These are phyloP conservation scores for Aspergillus sp. DNA, from an alignment of 2,329 filamentous ascomycete genomes.

Conservation along the genomic window DNA sequence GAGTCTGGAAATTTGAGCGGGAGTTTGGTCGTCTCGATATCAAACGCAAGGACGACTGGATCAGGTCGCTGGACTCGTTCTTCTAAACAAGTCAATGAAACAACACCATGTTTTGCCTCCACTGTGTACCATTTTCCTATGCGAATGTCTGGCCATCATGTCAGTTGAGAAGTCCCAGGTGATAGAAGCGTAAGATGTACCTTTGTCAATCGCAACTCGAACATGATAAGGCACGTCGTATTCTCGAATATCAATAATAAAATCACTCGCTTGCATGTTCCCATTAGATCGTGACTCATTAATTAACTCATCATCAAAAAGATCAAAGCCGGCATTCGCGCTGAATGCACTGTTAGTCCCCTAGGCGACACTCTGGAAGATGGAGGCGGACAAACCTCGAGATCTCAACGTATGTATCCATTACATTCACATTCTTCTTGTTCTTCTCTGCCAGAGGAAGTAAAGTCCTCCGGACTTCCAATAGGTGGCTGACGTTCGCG, in stretches of 20 bases:
- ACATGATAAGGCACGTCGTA: conserved; percentile 99
- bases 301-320: conserved; percentile 89
- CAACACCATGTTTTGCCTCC: conserved; percentile 86
- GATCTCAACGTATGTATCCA: conserved; percentile 98
- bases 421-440: conserved; percentile 90
- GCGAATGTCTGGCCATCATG: conserved; percentile 68
- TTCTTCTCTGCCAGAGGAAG: conserved; percentile 94
- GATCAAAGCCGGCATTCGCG: conserved; percentile 80
- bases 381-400: conserved; percentile 60
- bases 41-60: conserved; percentile 97
- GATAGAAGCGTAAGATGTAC: conserved; percentile 42
- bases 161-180: conserved; percentile 20
- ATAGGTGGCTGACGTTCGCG: conserved; percentile 79
- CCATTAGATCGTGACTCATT: conserved; percentile 76
- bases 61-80: conserved; percentile 88
- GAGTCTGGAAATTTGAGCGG: conserved; percentile 97
- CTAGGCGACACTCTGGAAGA: neutral
- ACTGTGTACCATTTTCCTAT: conserved; percentile 97
- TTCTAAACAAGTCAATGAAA: conserved; percentile 80
- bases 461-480: conserved; percentile 80
- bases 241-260: conserved; percentile 96
- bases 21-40: conserved; percentile 96
- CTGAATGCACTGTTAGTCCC: conserved; percentile 44
- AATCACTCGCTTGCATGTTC: conserved; percentile 89
- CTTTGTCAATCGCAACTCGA: conserved; percentile 93